A percentile compares a stretch with the other conserved stretches of the same genome.
These are phyloP conservation scores for Orobanche coerulescens DNA, from an alignment of 257 asterid species.

Conservation along the genomic window DNA sequence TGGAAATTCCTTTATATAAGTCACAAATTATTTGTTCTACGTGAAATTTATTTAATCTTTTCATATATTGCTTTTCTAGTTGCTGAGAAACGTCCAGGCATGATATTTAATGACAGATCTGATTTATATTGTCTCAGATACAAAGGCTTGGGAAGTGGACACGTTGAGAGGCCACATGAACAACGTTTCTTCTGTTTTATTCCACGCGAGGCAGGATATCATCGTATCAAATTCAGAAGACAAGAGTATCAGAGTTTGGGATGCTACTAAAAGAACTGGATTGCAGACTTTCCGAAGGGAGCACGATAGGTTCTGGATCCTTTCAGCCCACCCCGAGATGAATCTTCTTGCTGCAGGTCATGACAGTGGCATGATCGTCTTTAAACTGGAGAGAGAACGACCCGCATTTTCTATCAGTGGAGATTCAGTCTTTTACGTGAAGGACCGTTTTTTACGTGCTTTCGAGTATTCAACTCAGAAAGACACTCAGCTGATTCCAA, in stretches of 20 bases:
- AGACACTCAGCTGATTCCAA: slow-evolving; percentile 79
- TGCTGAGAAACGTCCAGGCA: neutral
- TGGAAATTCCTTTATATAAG: neutral
- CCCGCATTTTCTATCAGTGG: slow-evolving; percentile 84
- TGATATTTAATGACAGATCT: slow-evolving; percentile 8
- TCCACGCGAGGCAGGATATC: slow-evolving; percentile 86
- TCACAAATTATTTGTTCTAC: neutral
- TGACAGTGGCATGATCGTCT: slow-evolving; percentile 97
- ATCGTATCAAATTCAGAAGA: slow-evolving; percentile 96
- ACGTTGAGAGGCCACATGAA: slow-evolving; percentile 97
- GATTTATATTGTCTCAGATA: slow-evolving; percentile 43
- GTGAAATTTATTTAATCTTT: neutral
- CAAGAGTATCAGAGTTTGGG: slow-evolving; percentile 97
- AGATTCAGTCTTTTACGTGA: slow-evolving; percentile 74
- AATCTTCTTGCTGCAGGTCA: slow-evolving; percentile 98
- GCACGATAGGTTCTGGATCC: slow-evolving; percentile 98
- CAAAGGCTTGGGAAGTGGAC: slow-evolving; percentile 99
- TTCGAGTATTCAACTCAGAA: slow-evolving; percentile 84
- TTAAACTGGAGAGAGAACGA: slow-evolving; percentile 94
- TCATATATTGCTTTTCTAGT: neutral
- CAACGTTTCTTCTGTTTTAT: slow-evolving; percentile 86
- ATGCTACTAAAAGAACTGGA: slow-evolving; percentile 95
- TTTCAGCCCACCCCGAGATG: slow-evolving; percentile 94
- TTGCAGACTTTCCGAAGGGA: slow-evolving; percentile 97
- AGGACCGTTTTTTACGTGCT: slow-evolving; percentile 75